Conservation (phyloP, 2,329 filamentous ascomycete species). For the Aureobasidium sp. region DNA sequence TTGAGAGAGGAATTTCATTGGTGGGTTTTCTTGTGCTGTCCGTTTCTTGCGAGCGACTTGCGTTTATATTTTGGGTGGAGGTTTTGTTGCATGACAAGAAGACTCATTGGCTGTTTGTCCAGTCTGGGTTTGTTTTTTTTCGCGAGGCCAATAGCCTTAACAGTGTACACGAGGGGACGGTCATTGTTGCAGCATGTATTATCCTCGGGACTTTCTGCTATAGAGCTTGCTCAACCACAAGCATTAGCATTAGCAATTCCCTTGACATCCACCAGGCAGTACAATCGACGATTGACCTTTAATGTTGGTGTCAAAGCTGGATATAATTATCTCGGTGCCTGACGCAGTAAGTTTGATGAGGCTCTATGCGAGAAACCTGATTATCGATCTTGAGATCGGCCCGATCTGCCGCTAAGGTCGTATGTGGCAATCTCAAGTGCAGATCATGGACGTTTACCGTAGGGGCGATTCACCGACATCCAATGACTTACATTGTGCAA, state of each 20-base stretch:
- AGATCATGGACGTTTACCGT: slow-evolving; percentile 1
- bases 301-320: background rate
- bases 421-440: background rate
- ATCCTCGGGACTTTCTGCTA: too few species aligned
- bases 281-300: background rate
- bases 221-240: background rate
- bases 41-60: background rate
- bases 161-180: background rate
- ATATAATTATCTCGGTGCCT: too few species aligned
- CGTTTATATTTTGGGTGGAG: background rate
- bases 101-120: background rate
- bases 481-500: background rate
- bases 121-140: too few species aligned
- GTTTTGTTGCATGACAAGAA: background rate
- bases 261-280: too few species aligned
- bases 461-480: background rate
- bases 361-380: background rate
- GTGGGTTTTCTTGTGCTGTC: background rate
- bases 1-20: background rate
- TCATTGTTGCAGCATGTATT: background rate
- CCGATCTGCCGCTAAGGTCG: background rate
- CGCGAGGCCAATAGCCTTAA: too few species aligned
- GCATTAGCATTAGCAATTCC: background rate
- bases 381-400: background rate
- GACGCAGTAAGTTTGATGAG: background rate